Percentiles rank a stretch among this genome's conserved stretches.
phyloP scores from a whole-genome alignment of 345 rosid species.

The Xanthoceras sorbifolium region DNA sequence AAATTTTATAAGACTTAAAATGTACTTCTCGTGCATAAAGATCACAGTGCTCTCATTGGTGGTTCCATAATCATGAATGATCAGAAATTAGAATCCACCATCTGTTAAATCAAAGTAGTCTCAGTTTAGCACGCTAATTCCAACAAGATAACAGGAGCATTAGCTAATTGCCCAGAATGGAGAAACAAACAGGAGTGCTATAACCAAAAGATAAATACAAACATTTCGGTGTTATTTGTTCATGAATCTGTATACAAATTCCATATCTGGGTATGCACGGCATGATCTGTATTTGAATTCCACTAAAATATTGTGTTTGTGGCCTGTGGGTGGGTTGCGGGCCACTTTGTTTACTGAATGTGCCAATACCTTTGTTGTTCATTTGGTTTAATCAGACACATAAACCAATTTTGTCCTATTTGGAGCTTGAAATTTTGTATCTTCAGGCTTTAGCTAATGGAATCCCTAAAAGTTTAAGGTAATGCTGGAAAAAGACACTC shows the following conservation, averaged over 20 bases:
- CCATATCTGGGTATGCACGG: not conserved
- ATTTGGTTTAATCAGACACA: not conserved
- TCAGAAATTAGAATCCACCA: constrained; percentile 15
- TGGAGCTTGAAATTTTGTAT: not conserved
- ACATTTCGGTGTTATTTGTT: not conserved
- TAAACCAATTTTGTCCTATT: not conserved
- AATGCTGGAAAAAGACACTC: too few relatives aligned
- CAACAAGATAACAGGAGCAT: not conserved
- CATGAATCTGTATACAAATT: not conserved
- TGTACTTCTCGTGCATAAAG: not conserved
- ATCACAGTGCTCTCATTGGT: not conserved
- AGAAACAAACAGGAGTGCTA: not conserved
- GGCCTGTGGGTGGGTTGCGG: constrained; percentile 8
- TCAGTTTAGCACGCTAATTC: not conserved
- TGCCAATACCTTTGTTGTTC: not conserved
- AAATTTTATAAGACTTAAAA: not conserved
- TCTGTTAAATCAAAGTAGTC: constrained; percentile 4
- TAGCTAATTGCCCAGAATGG: not conserved
- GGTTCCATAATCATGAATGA: not conserved
- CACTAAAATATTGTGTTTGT: not conserved
- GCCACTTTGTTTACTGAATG: not conserved
- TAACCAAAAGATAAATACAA: not conserved
- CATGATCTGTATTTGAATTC: not conserved
- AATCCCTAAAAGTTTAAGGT: not conserved
- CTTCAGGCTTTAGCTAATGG: not conserved